Base-by-base conservation (phyloP, 2,329 filamentous ascomycete genomes). In the Xylariaceae sp. region DNA sequence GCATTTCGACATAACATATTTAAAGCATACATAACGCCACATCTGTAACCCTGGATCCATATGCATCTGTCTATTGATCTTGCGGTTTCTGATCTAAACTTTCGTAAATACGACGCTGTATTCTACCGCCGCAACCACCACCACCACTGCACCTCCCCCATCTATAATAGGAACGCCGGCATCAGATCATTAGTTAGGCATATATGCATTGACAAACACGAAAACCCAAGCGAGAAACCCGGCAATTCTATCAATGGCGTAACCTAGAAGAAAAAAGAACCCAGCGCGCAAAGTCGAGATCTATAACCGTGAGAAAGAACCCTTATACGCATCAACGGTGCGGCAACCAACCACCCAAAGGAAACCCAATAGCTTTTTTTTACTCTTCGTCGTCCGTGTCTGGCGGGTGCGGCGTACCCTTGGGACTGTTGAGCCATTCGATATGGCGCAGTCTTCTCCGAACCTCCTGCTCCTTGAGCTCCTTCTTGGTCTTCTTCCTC, bases 401-500 rank as follows among this genome's bases (percentile, higher is more conserved):
- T 7, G 75, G 75, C 6, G 89, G 89, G 71, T 89, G 86, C 26
- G 89, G 89, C 2, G 90, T 93, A 4, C 90, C 91, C 83, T 93
- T 92, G 64, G 89, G 89, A 68, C 84, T 90, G 76, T 91, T 93
- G 67, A 96, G 79, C 89, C 89, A 90, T 73, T 89, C 83, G 66
- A 90, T 89, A 76, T 99, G 92, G 68, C 95, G 86, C 75, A 98
- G 79, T 66, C 95, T 84, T 65, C 93, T 85, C 62, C 96, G 84
- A 43, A 89, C 89, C 77, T 98, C 93, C 19, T 89, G 83, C 74
- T 99, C 95, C 84, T 99, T 99, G 72, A 93, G 67, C 75, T 99
- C 92, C 77, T 92, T 92, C 81, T 96, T 91, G 54, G 95, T 99
- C 85, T 95, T 85, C 90, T 99, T 99, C 87, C 93, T 96, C 91